phyloP scores from a whole-genome alignment of 2,329 filamentous ascomycete genomes.

The Chaetomiaceae sp. region DNA sequence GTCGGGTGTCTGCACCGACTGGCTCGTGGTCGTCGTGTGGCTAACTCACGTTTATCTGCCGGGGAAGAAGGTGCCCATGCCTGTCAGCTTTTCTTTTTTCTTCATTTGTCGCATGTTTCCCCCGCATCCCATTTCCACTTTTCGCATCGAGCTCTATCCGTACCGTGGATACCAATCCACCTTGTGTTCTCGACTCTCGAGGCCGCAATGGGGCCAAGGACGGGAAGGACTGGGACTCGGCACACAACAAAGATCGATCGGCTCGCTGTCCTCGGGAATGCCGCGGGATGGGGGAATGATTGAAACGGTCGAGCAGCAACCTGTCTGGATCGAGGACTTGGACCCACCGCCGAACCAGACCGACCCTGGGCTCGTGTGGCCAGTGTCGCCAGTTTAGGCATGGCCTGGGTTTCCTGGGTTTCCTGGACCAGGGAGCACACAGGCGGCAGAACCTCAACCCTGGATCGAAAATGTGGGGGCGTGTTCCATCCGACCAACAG shows the following conservation, averaged over 20 bases:
- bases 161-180: no score
- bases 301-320: not conserved
- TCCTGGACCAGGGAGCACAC: not conserved
- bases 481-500: conserved; percentile 16
- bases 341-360: not conserved
- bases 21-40: no score
- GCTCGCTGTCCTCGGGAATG: not conserved
- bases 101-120: no score
- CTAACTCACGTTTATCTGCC: no score
- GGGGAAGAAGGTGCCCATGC: no score
- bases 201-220: no score
- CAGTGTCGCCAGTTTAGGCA: not conserved
- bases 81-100: not conserved
- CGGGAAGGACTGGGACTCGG: not conserved
- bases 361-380: conserved; percentile 5
- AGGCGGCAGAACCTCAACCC: conserved; percentile 20
- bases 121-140: no score
- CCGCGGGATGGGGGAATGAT: not conserved
- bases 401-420: not conserved
- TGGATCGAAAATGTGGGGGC: conserved; percentile 15
- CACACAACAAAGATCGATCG: not conserved
- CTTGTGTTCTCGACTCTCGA: no score
- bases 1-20: no score
- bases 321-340: not conserved
- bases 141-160: no score